Percentiles rank a stretch among this genome's conserved stretches.
These are phyloP conservation scores for Sphaerobolus stellatus DNA, from an alignment of 1,284 basidiomycete species.

Conservation along the genomic window DNA sequence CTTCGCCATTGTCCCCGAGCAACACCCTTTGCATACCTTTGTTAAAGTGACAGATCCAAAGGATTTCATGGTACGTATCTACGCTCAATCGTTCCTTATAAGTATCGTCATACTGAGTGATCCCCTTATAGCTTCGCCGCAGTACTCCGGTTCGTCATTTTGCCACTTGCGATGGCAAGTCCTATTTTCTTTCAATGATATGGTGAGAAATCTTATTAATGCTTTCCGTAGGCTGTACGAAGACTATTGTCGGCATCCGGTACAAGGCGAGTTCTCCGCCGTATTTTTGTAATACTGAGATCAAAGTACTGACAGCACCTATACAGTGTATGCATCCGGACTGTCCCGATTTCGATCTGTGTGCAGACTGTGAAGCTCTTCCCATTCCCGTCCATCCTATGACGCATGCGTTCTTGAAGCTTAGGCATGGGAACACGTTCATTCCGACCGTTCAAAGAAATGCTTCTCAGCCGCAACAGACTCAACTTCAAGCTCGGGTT, in stretches of 20 bases:
- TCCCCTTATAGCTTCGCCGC: constrained; percentile 24
- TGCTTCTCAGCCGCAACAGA: neutral
- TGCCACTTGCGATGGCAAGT: constrained; percentile 53
- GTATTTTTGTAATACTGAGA: neutral
- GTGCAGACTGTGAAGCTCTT: constrained; percentile 75
- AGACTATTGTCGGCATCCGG: constrained; percentile 58
- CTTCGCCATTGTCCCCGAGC: constrained; percentile 64
- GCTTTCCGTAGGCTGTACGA: constrained; percentile 41
- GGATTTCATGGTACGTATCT: constrained; percentile 54
- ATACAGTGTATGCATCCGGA: constrained; percentile 75
- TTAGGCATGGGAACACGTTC: constrained; percentile 52
- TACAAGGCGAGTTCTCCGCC: constrained; percentile 67
- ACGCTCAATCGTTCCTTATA: neutral
- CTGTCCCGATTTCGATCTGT: constrained; percentile 85
- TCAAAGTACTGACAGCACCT: constrained; percentile 4
- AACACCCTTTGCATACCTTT: constrained; percentile 80
- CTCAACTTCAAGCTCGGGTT: neutral
- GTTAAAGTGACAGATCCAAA: constrained; percentile 59
- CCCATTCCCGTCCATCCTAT: constrained; percentile 76
- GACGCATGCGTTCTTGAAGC: constrained; percentile 79
- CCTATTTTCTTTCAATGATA: neutral
- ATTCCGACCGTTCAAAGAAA: constrained; percentile 49
- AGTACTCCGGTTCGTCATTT: constrained; percentile 35
- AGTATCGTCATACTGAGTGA: neutral
- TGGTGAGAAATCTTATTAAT: neutral